Evolutionary conservation across 345 rosid genomes (phyloP).

Genomic region (Salix caprea): DNA sequence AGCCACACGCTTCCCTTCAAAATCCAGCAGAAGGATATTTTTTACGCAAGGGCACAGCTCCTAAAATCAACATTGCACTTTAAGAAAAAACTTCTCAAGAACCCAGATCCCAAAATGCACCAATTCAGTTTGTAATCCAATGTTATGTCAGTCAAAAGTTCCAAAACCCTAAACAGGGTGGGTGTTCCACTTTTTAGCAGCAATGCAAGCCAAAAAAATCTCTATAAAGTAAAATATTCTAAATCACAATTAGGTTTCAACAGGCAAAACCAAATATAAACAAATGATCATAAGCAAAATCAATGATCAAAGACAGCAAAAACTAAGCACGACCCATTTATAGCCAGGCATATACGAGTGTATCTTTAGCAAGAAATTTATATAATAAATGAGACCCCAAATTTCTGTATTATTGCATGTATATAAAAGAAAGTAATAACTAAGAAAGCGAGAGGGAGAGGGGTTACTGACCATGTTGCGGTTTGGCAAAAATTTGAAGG

Average conservation of each 20-base stretch:
- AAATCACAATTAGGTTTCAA: too few species aligned
- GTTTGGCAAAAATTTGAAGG: conserved; percentile 11
- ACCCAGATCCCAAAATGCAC: not conserved
- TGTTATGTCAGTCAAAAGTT: not conserved
- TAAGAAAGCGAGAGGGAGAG: not conserved
- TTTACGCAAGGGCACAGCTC: conserved; percentile 58
- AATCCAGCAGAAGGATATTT: conserved; percentile 70
- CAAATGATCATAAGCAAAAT: too few species aligned
- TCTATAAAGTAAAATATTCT: too few species aligned
- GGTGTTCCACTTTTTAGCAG: too few species aligned
- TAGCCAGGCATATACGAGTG: too few species aligned
- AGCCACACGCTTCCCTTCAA: conserved; percentile 80
- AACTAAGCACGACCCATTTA: not conserved
- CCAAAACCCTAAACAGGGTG: too few species aligned
- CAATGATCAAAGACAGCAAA: too few species aligned
- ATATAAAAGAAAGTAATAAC: not conserved
- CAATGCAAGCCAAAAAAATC: too few species aligned
- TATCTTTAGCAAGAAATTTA: not conserved
- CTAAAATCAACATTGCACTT: conserved; percentile 23
- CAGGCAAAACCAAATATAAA: too few species aligned
- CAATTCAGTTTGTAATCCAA: not conserved
- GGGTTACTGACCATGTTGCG: not conserved
- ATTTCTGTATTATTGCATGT: too few species aligned
- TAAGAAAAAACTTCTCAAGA: not conserved
- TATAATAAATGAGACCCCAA: not conserved